Conservation (phyloP, 2,329 filamentous ascomycete species). For the Penicillium sp. region DNA sequence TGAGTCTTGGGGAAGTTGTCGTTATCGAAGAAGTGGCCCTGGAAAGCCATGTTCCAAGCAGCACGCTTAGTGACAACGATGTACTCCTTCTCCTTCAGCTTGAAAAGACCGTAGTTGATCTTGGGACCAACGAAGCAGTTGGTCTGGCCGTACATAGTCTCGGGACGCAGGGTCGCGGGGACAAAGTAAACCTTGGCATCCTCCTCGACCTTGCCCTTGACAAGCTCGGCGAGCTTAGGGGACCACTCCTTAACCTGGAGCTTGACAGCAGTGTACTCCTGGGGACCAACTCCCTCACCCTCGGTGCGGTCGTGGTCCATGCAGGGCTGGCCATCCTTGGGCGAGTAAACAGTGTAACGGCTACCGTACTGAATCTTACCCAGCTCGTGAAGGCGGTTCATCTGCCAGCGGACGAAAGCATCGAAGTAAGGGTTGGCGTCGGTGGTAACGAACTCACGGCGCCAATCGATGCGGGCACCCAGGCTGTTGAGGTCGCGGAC, state of each 20-base stretch:
- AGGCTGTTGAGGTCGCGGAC: slow-evolving; percentile 76
- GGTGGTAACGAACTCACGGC: slow-evolving; percentile 88
- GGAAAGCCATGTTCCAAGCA: slow-evolving; percentile 95
- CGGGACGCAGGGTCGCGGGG: slow-evolving; percentile 86
- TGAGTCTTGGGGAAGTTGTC: slow-evolving; percentile 57
- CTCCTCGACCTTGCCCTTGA: slow-evolving; percentile 77
- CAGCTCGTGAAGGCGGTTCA: slow-evolving; percentile 85
- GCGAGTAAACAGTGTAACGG: slow-evolving; percentile 89
- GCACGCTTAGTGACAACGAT: slow-evolving; percentile 79
- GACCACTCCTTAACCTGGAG: slow-evolving; percentile 89
- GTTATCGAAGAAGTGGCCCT: slow-evolving; percentile 71
- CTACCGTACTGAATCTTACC: slow-evolving; percentile 93
- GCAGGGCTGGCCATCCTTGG: slow-evolving; percentile 84
- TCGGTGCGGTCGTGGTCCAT: slow-evolving; percentile 83
- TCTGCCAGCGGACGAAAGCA: slow-evolving; percentile 94
- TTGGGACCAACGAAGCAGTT: slow-evolving; percentile 94
- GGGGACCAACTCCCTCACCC: slow-evolving; percentile 78
- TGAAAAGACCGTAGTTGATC: slow-evolving; percentile 86
- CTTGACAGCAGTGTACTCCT: slow-evolving; percentile 93
- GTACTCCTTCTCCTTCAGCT: slow-evolving; percentile 74
- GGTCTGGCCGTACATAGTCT: slow-evolving; percentile 98
- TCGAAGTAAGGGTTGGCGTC: slow-evolving; percentile 98
- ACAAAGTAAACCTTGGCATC: slow-evolving; percentile 83
- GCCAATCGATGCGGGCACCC: slow-evolving; percentile 88
- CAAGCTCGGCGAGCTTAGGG: slow-evolving; percentile 66